Percentiles rank a stretch among this genome's conserved stretches.
These are phyloP conservation scores for Aspergillus neotritici DNA, from an alignment of 2,329 filamentous ascomycete species.

Conservation along the genomic window DNA sequence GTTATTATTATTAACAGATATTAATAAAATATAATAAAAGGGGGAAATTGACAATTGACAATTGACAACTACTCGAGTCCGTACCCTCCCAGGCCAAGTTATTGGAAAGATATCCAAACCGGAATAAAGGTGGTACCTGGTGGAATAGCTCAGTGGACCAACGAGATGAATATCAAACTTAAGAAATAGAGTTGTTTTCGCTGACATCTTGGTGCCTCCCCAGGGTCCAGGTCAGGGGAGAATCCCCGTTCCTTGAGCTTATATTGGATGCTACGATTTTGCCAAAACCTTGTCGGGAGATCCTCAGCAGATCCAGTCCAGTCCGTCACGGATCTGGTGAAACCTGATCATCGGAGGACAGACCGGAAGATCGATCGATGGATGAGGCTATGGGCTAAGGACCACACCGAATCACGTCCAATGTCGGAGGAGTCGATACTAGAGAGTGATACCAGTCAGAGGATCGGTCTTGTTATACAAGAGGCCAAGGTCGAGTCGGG, in stretches of 20 bases:
- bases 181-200: constrained; percentile 18
- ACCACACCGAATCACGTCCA: too few species aligned
- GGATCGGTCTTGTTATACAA: background rate
- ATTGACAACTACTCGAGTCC: too few species aligned
- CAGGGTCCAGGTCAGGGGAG: constrained; percentile 17
- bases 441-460: background rate
- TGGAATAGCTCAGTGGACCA: too few species aligned
- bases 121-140: too few species aligned
- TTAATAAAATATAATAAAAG: too few species aligned
- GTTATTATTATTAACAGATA: too few species aligned
- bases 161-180: constrained; percentile 5
- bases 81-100: too few species aligned
- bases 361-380: background rate
- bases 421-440: background rate
- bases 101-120: too few species aligned
- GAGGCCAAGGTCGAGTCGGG: background rate
- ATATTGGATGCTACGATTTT: constrained; percentile 16
- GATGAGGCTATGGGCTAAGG: too few species aligned
- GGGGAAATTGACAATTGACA: too few species aligned
- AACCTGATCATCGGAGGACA: background rate
- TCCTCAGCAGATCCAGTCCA: constrained; percentile 30
- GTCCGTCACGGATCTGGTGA: background rate
- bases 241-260: constrained; percentile 18
- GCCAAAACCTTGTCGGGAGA: constrained; percentile 32
- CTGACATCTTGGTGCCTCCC: constrained; percentile 18